Evolutionary conservation across 805 yeast genomes (phyloP), one percentile per base, ranked within the genome.

Genomic region (Lipomyces lipofer): DNA sequence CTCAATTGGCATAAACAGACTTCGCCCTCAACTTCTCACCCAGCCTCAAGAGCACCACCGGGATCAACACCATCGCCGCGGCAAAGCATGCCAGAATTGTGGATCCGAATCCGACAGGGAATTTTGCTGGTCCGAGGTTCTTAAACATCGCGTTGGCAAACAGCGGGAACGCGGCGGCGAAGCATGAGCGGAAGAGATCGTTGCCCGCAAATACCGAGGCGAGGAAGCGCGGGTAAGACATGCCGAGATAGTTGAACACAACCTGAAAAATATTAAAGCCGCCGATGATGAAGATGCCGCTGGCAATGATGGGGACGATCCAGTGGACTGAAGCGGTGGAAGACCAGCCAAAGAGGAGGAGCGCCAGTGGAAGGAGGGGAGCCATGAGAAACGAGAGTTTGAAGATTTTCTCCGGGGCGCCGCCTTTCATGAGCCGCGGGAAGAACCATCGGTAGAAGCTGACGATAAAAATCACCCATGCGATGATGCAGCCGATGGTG

Each of bases 171-270:
- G 42, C 17, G 2, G 52, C 47, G 0, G 47, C 52, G 17, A 49
- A 43, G 25, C 38, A 9, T 1, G 52, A 25, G 2, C 52, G 39
- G 43, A 49, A 73, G 28, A 81, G 68, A 29, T 72, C 78, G 62
- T 80, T 81, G 38, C 81, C 79, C 3, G 85, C 85, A 67, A 78
- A 80, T 1, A 79, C 85, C 0, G 85, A 80, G 1, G 84, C 84
- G 58, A 78, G 58, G 64, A 74, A 77, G 50, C 77, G 68, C 32
- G 74, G 77, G 65, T 78, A 82, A 4, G 79, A 72, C 55, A 71
- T 67, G 1, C 78, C 77, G 58, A 82, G 67, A 57, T 80, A 81
- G 58, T 76, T 72, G 64, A 80, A 75, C 28, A 75, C 68, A 0
- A 78, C 69, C 68, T 82, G 85, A 73, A 82, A 82, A 36, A 78